A percentile compares a stretch with the other conserved stretches of the same genome.
phyloP scores from a whole-genome alignment of 192 early-diverging fungal genomes.

The Podila verticillata region DNA sequence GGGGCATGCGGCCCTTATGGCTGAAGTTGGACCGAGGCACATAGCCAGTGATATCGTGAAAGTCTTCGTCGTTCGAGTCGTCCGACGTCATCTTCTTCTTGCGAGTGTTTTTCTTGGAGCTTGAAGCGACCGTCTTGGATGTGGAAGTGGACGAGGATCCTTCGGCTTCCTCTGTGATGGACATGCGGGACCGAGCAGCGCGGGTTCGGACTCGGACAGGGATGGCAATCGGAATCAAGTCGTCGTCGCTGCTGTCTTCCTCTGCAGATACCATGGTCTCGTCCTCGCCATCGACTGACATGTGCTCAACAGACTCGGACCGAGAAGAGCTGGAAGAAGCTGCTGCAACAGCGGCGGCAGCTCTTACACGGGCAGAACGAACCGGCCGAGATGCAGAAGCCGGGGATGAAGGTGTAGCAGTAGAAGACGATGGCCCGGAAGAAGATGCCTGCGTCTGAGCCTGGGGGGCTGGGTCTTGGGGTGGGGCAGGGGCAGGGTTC shows the following conservation, averaged over 20 bases:
- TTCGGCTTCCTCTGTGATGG: neutral
- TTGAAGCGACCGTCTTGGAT: constrained; percentile 2
- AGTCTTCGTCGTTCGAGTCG: constrained; percentile 35
- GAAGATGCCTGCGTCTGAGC: neutral
- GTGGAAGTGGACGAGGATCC: constrained; percentile 7
- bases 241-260: constrained; percentile 7
- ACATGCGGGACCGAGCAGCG: constrained; percentile 6
- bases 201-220: constrained; percentile 14
- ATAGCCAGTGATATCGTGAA: constrained; percentile 35
- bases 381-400: constrained; percentile 11
- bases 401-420: constrained; percentile 1
- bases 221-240: constrained; percentile 16
- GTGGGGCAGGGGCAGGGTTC: constrained; percentile 39
- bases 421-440: neutral
- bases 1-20: constrained; percentile 34
- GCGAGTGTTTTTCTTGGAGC: constrained; percentile 28
- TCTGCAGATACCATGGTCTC: constrained; percentile 19
- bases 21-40: constrained; percentile 36
- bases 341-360: neutral
- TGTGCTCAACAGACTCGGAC: constrained; percentile 11
- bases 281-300: constrained; percentile 2
- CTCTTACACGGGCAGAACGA: constrained; percentile 38
- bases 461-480: neutral
- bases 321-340: constrained; percentile 14
- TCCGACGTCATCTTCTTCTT: constrained; percentile 36